Base-by-base conservation (phyloP, 2,329 filamentous ascomycete genomes). In the Trichoderma harzianum region DNA sequence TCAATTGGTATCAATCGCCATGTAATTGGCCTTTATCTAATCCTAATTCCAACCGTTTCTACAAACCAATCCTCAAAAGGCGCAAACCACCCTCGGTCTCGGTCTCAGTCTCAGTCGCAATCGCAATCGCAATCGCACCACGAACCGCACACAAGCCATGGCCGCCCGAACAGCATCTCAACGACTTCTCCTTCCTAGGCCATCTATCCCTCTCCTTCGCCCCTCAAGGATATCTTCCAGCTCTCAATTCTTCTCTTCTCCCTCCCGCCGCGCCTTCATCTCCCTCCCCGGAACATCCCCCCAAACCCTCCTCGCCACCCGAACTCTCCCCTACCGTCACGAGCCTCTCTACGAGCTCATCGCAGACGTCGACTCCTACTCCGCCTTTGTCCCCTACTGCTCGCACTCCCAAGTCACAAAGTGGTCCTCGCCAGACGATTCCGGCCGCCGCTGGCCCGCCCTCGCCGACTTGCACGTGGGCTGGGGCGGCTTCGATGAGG, bases 301-400 rank as follows among this genome's bases (percentile, higher is more conserved):
- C 80, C 93, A 95, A 78, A 89, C 85, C 74, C 86, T 98, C 71
- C 89, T 88, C 66, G 94, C 94, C 12, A 86, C 87, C 24, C 92
- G 94, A 73, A 92, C 87, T 5, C 91, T 98, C 16, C 92, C 93
- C 16, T 97, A 97, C 85, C 83, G 90, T 0, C 85, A 90, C 36
- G 78, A 82, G 5, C 85, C 89, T 1, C 90, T 99, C 76, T 99
- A 96, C 88, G 86, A 86, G 75, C 88, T 98, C 69, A 95, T 99
- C 80, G 90, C 94, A 83, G 94, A 98, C 82, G 90, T 99, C 75
- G 89, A 93, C 81, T 90, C 89, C 74, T 99, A 99, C 88, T 85
- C 87, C 47, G 81, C 85, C 75, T 99, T 98, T 86, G 89, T 99
- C n/a, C 96, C 96, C 12, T 98, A 97, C 87, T 97, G 95, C 83